Percentiles rank a stretch among this genome's conserved stretches.
Evolutionary conservation across 2,329 filamentous ascomycete species (phyloP).

Genomic region (Trichoderma asperellum): DNA sequence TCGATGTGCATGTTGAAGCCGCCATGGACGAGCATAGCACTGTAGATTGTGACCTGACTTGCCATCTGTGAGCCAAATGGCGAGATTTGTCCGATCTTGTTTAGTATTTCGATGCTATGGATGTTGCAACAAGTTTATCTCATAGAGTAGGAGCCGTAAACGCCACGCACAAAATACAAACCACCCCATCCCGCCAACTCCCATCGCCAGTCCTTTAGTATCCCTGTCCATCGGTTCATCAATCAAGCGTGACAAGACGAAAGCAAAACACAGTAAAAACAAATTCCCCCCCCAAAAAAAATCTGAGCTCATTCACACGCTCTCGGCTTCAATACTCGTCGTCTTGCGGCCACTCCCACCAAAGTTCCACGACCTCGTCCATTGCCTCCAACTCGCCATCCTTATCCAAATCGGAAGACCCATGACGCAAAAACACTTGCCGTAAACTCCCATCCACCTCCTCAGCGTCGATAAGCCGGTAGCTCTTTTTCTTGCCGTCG

Average conservation of each 20-base stretch:
- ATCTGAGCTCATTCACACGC: neutral
- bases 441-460: conserved; percentile 50
- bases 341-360: conserved; percentile 45
- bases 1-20: neutral
- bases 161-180: neutral
- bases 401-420: conserved; percentile 28
- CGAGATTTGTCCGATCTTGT: neutral
- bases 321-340: neutral
- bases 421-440: conserved; percentile 57
- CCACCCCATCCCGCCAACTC: neutral
- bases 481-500: conserved; percentile 55
- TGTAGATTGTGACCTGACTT: neutral
- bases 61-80: neutral
- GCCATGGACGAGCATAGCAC: neutral
- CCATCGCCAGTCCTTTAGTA: neutral
- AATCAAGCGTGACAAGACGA: neutral
- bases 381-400: conserved; percentile 45
- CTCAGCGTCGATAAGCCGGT: conserved; percentile 51
- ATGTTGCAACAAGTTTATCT: neutral
- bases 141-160: neutral
- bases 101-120: neutral
- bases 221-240: conserved; percentile 7
- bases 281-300: neutral
- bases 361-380: conserved; percentile 54
- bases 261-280: neutral